Base-by-base conservation (phyloP, 768 basidiomycete species). In the Tricholoma hemisulphureum region DNA sequence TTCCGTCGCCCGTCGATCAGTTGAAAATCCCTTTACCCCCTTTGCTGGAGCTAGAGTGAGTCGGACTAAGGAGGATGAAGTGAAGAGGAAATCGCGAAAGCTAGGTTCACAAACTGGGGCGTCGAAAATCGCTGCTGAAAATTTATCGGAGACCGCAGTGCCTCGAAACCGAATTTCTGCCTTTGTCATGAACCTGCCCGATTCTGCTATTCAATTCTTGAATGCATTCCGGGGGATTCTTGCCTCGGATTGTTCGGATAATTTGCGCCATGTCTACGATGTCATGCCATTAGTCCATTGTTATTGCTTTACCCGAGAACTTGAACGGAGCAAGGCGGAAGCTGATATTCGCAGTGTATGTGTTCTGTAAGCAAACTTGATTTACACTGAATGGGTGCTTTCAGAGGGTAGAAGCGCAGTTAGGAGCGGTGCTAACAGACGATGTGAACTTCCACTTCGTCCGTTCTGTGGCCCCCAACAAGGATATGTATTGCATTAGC, bases 111-210 rank as follows among this genome's bases (percentile, higher is more conserved):
- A 43, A 23, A 43, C 18, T n/a, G 52, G 24, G 9, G 11, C 35
- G 26, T 32, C 2, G 14, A 48, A 18, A 20, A 24, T n/a, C 4
- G 7, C 46, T 18, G n/a, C 13, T 24, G 14, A 8, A 14, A 43
- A 9, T 18, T 9, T 16, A 39, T 24, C 14, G 6, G 43, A 45
- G 6, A 23, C 23, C 6, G 13, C 2, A 41, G 16, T 71, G 7
- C 69, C 77, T 34, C 83, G 89, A 57, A 76, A 71, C 55, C 74
- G 80, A 43, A 85, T 97, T 61, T 75, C 84, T 11, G 96, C 97
- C 69, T 95, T 93, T 67, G 89, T 97, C n/a, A 96, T 99, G 95
- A 99, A 99, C 71, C 79, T 99, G 18, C 97, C 97, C 2, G 94
- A 93, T 63, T 87, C 89, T 23, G 97, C 95, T 0, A 85, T 98